These are phyloP conservation scores for Eucommia ulmoides DNA, from an alignment of 257 asterid species.

Conservation along the genomic window DNA sequence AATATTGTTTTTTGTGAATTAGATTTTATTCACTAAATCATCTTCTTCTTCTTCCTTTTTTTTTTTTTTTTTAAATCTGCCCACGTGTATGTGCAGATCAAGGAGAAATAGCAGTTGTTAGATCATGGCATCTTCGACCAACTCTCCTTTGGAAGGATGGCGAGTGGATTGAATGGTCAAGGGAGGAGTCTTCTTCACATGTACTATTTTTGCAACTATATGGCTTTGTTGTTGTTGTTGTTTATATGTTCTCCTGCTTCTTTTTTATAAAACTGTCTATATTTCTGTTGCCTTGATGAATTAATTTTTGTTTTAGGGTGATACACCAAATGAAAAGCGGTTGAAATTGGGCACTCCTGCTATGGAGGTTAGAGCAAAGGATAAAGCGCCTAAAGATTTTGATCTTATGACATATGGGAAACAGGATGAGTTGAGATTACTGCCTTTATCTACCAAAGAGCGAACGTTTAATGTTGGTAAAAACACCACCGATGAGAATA, in stretches of 20 bases:
- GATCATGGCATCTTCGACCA: constrained; percentile 80
- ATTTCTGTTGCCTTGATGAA: background rate
- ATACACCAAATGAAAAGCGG: constrained; percentile 73
- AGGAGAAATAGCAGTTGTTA: constrained; percentile 46
- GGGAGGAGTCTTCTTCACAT: constrained; percentile 38
- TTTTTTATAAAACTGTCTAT: constrained; percentile 2
- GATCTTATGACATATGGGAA: constrained; percentile 28
- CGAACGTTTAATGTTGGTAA: constrained; percentile 48
- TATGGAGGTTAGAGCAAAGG: constrained; percentile 42
- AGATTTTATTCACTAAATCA: too few species aligned
- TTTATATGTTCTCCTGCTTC: constrained; percentile 4
- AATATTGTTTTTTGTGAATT: too few species aligned
- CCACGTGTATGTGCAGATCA: too few species aligned
- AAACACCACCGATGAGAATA: constrained; percentile 33
- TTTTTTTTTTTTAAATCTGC: too few species aligned
- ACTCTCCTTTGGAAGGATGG: constrained; percentile 69
- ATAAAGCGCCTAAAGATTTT: constrained; percentile 22
- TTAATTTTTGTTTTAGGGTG: too few species aligned
- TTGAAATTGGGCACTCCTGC: constrained; percentile 39
- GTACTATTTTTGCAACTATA: constrained; percentile 22
- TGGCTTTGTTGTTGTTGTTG: constrained; percentile 2
- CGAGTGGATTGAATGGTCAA: constrained; percentile 74
- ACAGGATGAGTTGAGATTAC: constrained; percentile 34
- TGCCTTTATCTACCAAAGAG: constrained; percentile 50
- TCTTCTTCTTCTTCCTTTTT: too few species aligned